phyloP scores from a whole-genome alignment of 495 filamentous ascomycete genomes.

The Hyaloscypha variabilis region DNA sequence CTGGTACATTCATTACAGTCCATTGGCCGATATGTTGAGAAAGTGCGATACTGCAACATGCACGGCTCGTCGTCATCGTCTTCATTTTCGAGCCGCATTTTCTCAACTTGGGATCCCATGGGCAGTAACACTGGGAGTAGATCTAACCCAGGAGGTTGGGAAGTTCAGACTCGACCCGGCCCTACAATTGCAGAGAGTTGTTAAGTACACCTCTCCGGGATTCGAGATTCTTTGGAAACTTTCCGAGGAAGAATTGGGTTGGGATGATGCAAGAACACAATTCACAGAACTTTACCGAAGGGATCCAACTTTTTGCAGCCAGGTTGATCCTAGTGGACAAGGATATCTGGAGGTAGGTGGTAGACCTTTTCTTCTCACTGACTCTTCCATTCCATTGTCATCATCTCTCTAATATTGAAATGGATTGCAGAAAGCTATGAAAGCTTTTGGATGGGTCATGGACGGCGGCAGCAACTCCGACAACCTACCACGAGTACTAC shows the following conservation, averaged over 20 bases:
- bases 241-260: neutral
- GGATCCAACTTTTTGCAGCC: conserved; percentile 5
- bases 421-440: neutral
- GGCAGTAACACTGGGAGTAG: neutral
- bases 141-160: conserved; percentile 2
- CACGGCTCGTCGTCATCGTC: conserved; percentile 6
- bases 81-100: neutral
- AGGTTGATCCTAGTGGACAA: conserved; percentile 3
- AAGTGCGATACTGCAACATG: neutral
- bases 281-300: neutral
- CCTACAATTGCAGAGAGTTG: conserved; percentile 9
- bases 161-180: neutral
- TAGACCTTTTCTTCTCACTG: neutral
- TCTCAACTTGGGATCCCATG: conserved; percentile 2
- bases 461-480: neutral
- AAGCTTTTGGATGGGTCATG: neutral
- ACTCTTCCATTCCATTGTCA: neutral
- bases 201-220: conserved; percentile 2
- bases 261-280: conserved; percentile 8
- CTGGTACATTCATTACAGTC: conserved; percentile 2
- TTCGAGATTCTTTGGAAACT: conserved; percentile 5
- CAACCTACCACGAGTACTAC: neutral
- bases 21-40: neutral
- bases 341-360: conserved; percentile 5
- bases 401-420: neutral